Evolutionary conservation across 2,329 filamentous ascomycete genomes (phyloP).

Genomic region (Emmonsia crescens): DNA sequence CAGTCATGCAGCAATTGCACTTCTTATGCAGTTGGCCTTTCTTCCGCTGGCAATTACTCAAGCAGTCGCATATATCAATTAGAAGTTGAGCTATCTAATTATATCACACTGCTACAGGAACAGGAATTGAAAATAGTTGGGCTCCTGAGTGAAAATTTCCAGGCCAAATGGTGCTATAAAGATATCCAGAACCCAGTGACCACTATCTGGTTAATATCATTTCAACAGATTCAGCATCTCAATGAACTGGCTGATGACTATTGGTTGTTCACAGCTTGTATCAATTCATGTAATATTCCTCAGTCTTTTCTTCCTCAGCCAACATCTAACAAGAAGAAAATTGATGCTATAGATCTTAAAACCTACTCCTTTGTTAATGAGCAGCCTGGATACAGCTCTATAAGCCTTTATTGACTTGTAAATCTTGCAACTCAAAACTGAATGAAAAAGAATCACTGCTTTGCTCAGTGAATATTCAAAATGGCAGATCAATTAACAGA

Average conservation of each 20-base stretch:
- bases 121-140: too few species aligned
- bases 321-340: slow-evolving; percentile 12
- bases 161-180: too few species aligned
- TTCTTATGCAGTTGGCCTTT: too few species aligned
- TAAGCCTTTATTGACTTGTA: slow-evolving; percentile 24
- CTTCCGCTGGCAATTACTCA: too few species aligned
- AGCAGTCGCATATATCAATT: too few species aligned
- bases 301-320: slow-evolving; percentile 21
- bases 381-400: slow-evolving; percentile 8
- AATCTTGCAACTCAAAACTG: slow-evolving; percentile 25
- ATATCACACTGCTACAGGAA: too few species aligned
- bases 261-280: slow-evolving; percentile 27
- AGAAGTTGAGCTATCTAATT: too few species aligned
- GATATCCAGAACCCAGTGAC: slow-evolving; percentile 25
- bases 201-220: slow-evolving; percentile 30
- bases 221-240: slow-evolving; percentile 22
- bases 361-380: slow-evolving; percentile 25
- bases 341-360: slow-evolving; percentile 24
- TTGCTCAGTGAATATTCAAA: slow-evolving; percentile 12
- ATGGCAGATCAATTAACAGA: slow-evolving; percentile 15
- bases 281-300: slow-evolving; percentile 23
- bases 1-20: too few species aligned
- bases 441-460: slow-evolving; percentile 17
- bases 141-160: too few species aligned
- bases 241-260: slow-evolving; percentile 25